phyloP scores from a whole-genome alignment of 768 basidiomycete species.

The Russula dissimulans region DNA sequence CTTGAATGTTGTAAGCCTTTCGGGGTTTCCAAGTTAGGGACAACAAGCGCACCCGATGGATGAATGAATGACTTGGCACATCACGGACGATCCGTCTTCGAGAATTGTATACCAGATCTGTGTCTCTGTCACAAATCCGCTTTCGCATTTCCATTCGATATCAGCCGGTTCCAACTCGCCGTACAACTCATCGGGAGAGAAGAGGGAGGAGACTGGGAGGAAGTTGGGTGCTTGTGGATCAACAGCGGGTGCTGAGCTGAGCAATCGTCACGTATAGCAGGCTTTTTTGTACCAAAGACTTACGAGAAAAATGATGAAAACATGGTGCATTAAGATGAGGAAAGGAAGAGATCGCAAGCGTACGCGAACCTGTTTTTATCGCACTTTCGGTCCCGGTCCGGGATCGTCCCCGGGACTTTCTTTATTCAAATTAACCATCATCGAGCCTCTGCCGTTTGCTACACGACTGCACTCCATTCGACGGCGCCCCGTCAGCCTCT shows the following conservation, averaged over 20 bases:
- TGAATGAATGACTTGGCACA: slow-evolving; percentile 85
- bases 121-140: slow-evolving; percentile 87
- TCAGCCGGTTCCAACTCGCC: slow-evolving; percentile 73
- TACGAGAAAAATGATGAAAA: slow-evolving; percentile 74
- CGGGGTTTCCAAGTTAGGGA: slow-evolving; percentile 10
- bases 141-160: slow-evolving; percentile 70
- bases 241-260: slow-evolving; percentile 45
- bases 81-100: slow-evolving; percentile 68
- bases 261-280: slow-evolving; percentile 14
- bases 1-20: slow-evolving; percentile 32
- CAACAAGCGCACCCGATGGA: slow-evolving; percentile 63
- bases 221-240: slow-evolving; percentile 72
- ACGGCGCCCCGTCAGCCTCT: background rate
- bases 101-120: slow-evolving; percentile 79
- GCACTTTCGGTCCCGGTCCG: slow-evolving; percentile 6
- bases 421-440: background rate
- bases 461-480: background rate
- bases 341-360: background rate
- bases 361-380: background rate
- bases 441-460: slow-evolving; percentile 9
- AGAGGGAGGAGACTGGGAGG: slow-evolving; percentile 64
- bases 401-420: no score
- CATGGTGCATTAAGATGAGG: slow-evolving; percentile 38
- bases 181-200: slow-evolving; percentile 47
- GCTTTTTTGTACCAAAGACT: slow-evolving; percentile 29